Conservation (phyloP, 73 alveolate species). For the Diophrys sp. region DNA sequence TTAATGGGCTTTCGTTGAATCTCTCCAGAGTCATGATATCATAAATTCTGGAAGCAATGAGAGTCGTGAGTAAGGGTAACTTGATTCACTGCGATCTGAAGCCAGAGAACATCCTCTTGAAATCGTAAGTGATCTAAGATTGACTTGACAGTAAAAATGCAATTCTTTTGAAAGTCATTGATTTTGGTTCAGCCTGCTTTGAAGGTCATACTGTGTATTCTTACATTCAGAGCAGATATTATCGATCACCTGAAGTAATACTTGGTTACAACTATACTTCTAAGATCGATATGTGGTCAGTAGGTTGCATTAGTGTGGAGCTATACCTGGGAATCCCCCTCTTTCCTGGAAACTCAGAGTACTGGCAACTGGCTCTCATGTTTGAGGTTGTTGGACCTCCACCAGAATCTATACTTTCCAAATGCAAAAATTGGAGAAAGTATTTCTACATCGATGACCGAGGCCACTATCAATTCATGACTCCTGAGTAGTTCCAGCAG, state of each 20-base stretch:
- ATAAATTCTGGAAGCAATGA: conserved; percentile 50
- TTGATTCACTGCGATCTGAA: conserved; percentile 63
- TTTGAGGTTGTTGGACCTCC: conserved; percentile 46
- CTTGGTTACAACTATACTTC: conserved; percentile 80
- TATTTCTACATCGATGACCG: conserved; percentile 18
- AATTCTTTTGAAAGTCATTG: conserved; percentile 54
- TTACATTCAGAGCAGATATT: conserved; percentile 71
- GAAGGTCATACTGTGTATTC: conserved; percentile 51
- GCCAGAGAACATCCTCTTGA: conserved; percentile 63
- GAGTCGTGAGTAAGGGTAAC: conserved; percentile 35
- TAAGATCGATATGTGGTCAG: conserved; percentile 86
- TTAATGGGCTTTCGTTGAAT: conserved; percentile 59
- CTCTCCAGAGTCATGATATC: conserved; percentile 35
- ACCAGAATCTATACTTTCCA: conserved; percentile 10
- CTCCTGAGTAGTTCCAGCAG: background rate
- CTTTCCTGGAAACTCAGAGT: conserved; percentile 77
- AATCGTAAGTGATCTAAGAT: conserved; percentile 12
- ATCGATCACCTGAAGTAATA: conserved; percentile 84
- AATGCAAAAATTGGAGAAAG: conserved; percentile 20
- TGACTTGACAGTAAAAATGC: conserved; percentile 15
- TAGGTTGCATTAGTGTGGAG: conserved; percentile 83
- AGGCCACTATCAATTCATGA: conserved; percentile 16
- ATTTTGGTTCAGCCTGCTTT: conserved; percentile 73
- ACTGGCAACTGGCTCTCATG: conserved; percentile 53
- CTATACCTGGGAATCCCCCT: conserved; percentile 70